Percentiles rank a stretch among this genome's conserved stretches.
Evolutionary conservation across 2,329 filamentous ascomycete genomes (phyloP).

Genomic region (Teratosphaeria pseudoeucalypti): DNA sequence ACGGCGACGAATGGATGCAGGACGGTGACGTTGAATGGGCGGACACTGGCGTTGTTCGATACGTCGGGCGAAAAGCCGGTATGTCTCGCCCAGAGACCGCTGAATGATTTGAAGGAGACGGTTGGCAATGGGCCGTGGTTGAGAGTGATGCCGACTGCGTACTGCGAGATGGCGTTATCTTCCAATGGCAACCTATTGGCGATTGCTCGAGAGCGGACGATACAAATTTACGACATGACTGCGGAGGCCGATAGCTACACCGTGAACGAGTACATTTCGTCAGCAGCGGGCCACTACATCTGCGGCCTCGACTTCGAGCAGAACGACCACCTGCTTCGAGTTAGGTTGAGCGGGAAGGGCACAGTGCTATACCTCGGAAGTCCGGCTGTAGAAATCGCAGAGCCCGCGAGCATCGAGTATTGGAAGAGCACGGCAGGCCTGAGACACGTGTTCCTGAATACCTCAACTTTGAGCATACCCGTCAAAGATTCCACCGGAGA

Average conservation of each 20-base stretch:
- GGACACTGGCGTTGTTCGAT: conserved; percentile 23
- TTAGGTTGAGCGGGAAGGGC: conserved; percentile 24
- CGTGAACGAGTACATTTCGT: conserved; percentile 21
- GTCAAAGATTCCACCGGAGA: background rate
- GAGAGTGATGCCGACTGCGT: conserved; percentile 18
- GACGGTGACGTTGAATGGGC: conserved; percentile 20
- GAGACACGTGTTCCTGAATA: conserved; percentile 22
- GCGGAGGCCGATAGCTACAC: conserved; percentile 21
- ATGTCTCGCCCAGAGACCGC: conserved; percentile 14
- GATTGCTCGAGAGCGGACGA: conserved; percentile 24
- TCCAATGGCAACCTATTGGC: conserved; percentile 22
- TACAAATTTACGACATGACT: conserved; percentile 26
- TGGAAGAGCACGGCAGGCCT: conserved; percentile 25
- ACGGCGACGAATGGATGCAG: conserved; percentile 14
- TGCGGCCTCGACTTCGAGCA: conserved; percentile 26
- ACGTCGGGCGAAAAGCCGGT: conserved; percentile 10
- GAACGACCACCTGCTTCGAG: conserved; percentile 22
- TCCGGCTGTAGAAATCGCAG: conserved; percentile 9
- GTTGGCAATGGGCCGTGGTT: conserved; percentile 24
- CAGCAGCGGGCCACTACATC: conserved; percentile 25
- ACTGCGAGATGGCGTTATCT: conserved; percentile 23
- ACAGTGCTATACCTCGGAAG: conserved; percentile 26
- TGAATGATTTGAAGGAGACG: conserved; percentile 25
- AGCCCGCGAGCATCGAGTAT: conserved; percentile 14
- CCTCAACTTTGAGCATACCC: conserved; percentile 3